Percentiles rank a stretch among this genome's conserved stretches.
Conservation (phyloP, 192 early-diverging fungal genomes). For the Pilaira anomala region DNA sequence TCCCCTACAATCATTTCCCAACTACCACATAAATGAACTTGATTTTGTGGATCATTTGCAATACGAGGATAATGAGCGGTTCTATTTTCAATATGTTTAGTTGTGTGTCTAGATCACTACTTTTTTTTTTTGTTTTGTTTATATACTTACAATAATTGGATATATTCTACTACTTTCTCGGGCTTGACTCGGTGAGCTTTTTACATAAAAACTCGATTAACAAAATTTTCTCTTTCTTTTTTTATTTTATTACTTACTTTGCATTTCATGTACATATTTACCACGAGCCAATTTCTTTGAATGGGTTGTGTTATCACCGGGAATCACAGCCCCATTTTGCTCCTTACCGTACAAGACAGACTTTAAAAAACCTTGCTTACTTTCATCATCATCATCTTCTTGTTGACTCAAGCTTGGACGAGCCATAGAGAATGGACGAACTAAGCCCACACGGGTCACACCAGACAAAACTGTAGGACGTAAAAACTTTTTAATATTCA, state of each 20-base stretch:
- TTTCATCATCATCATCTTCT: conserved; percentile 11
- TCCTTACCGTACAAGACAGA: conserved; percentile 4
- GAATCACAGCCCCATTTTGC: not conserved
- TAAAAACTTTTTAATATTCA: not conserved
- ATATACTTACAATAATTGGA: conserved; percentile 57
- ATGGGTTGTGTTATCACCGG: conserved; percentile 49
- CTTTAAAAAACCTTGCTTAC: not conserved
- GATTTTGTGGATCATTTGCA: conserved; percentile 68
- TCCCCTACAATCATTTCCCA: conserved; percentile 86
- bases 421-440: not conserved
- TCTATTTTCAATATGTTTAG: conserved; percentile 41
- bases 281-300: conserved; percentile 78
- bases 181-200: conserved; percentile 82
- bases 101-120: not conserved
- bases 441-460: not conserved
- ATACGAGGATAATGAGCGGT: conserved; percentile 76
- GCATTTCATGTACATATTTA: conserved; percentile 89
- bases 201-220: conserved; percentile 10
- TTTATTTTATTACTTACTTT: conserved; percentile 48
- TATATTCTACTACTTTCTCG: conserved; percentile 83
- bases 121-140: not conserved
- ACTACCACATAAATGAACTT: conserved; percentile 83
- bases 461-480: not conserved
- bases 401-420: not conserved
- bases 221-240: not conserved